Base-by-base conservation (phyloP, 352 stramenopile genomes). In the Phytophthora multivora region DNA sequence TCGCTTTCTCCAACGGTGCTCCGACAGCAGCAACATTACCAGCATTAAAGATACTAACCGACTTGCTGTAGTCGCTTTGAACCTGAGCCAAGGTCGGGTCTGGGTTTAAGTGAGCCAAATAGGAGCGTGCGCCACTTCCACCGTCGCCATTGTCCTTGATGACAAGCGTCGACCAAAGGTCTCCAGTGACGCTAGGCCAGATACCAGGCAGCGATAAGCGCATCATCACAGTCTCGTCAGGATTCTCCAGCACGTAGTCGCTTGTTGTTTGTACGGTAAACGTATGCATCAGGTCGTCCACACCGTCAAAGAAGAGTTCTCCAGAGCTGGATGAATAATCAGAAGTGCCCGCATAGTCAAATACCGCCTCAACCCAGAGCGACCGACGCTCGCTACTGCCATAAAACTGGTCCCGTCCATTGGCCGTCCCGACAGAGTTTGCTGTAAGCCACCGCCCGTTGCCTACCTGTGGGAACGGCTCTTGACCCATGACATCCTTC, bases 91-190 rank as follows among this genome's bases (percentile, higher is more conserved):
- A 42, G 0, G 56, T 43, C 2, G 63, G 64, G 0, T 59, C 57
- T 2, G 85, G 75, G 8, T 75, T 74, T 15, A 96, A 60, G 25
- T 88, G 67, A 19, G 86, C 71, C 2, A 93, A 54, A 33, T 86
- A 92, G 7, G 79, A 83, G 2, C 81, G 73, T 10, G 83, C 83
- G 3, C 88, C 88, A 25, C 80, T 95, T 11, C 89, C 83, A 19
- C 94, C 93, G 51, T 98, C 95, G 6, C 86, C 86, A 53, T 98
- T 91, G 72, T 98, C 95, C 9, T 73, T 71, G 38, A 99, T 98
- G 0, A 71, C 87, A n/a, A 98, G 63, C 8, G 77, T 82, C 4
- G 90, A 83, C 71, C 90, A 97, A 3, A 98, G 78, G 36, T 85
- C 66, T 11, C 95, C 95, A 5, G 88, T 80, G 6, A 83, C 84